Evolutionary conservation across 805 yeast species (phyloP).

Genomic region (Barnettozyma sucrosica): DNA sequence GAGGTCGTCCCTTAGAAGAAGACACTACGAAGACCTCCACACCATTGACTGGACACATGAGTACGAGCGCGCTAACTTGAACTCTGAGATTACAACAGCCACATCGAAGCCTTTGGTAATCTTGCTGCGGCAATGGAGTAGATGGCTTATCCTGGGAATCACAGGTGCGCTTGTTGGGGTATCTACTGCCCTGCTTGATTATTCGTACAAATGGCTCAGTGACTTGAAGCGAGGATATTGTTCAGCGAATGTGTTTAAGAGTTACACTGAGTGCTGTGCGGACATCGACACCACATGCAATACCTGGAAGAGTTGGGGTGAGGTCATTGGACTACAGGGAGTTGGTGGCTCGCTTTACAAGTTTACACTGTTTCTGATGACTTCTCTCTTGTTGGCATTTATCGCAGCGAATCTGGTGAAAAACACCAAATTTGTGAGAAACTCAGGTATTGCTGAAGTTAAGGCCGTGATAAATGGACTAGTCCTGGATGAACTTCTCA

Average conservation of each 20-base stretch:
- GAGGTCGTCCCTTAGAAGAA: constrained; percentile 3
- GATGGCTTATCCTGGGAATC: constrained; percentile 44
- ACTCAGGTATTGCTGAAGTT: constrained; percentile 71
- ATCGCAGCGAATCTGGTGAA: constrained; percentile 29
- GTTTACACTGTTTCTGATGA: constrained; percentile 32
- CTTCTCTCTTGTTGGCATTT: constrained; percentile 35
- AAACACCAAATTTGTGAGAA: constrained; percentile 34
- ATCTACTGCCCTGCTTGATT: constrained; percentile 43
- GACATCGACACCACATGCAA: constrained; percentile 29
- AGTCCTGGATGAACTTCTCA: constrained; percentile 47
- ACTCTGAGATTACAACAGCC: background rate
- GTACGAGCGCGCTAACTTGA: constrained; percentile 21
- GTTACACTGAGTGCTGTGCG: constrained; percentile 29
- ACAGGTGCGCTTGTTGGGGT: constrained; percentile 45
- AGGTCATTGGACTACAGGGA: constrained; percentile 21
- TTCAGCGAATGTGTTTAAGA: constrained; percentile 25
- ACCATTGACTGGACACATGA: constrained; percentile 52
- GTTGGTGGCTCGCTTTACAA: constrained; percentile 28
- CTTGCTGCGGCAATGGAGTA: constrained; percentile 13
- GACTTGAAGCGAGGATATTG: constrained; percentile 53
- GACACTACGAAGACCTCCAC: constrained; percentile 34
- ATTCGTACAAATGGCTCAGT: constrained; percentile 42
- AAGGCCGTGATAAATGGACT: constrained; percentile 65
- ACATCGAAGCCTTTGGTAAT: constrained; percentile 5
- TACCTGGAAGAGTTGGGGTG: constrained; percentile 30